Conservation (phyloP, 345 rosid species). For the Chamaenerion angustifolium region DNA sequence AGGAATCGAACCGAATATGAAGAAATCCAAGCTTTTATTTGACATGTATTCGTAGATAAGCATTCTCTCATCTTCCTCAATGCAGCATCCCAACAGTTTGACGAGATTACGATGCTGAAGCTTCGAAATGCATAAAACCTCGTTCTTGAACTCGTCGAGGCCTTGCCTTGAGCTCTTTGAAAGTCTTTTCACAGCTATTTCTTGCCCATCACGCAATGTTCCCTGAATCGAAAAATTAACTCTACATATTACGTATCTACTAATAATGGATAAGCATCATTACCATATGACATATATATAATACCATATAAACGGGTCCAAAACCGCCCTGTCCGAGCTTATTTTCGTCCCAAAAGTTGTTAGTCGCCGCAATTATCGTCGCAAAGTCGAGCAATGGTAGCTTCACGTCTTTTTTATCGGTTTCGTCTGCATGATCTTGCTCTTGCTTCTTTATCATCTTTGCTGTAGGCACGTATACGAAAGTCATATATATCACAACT, state of each 20-base stretch:
- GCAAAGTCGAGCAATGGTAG: slow-evolving; percentile 18
- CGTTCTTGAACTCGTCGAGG: slow-evolving; percentile 26
- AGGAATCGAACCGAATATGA: slow-evolving; percentile 16
- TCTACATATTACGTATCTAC: not conserved
- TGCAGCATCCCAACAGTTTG: slow-evolving; percentile 25
- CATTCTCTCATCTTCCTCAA: slow-evolving; percentile 17
- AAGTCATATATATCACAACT: too few species aligned
- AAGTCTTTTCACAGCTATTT: slow-evolving; percentile 26
- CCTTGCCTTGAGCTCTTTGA: slow-evolving; percentile 23
- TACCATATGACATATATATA: not conserved
- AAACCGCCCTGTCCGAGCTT: slow-evolving; percentile 31
- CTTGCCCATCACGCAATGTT: slow-evolving; percentile 16
- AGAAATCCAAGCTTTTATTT: slow-evolving; percentile 20
- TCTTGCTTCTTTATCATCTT: slow-evolving; percentile 3
- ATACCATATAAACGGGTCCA: slow-evolving; percentile 32
- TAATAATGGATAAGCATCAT: not conserved
- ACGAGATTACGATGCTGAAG: slow-evolving; percentile 36
- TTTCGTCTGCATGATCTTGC: slow-evolving; percentile 4
- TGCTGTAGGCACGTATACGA: slow-evolving; percentile 6
- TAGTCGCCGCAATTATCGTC: slow-evolving; percentile 15
- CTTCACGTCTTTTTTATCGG: slow-evolving; percentile 16
- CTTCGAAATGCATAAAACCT: slow-evolving; percentile 19
- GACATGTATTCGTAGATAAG: slow-evolving; percentile 23
- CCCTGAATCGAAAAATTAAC: slow-evolving; percentile 13
- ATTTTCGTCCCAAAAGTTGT: slow-evolving; percentile 12